phyloP scores from a whole-genome alignment of 2,329 filamentous ascomycete genomes.

The Colletotrichum brevisporum region DNA sequence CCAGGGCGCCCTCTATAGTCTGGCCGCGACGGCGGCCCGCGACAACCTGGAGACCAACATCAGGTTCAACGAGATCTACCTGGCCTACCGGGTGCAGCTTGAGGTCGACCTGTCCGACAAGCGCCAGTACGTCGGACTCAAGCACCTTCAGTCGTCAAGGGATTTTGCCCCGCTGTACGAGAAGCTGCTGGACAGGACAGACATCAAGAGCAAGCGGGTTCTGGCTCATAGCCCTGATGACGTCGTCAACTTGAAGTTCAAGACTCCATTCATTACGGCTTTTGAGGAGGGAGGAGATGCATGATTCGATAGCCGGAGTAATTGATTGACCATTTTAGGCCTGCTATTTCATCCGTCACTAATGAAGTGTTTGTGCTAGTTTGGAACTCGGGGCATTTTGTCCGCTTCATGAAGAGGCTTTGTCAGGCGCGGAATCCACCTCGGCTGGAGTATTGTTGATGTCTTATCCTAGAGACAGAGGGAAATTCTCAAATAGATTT shows the following conservation, averaged over 20 bases:
- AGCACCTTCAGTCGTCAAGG: neutral
- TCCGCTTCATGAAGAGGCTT: too few relatives aligned
- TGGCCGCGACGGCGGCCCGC: constrained; percentile 48
- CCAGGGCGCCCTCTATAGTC: constrained; percentile 55
- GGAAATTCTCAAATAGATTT: too few relatives aligned
- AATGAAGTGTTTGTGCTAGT: too few relatives aligned
- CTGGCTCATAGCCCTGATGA: neutral
- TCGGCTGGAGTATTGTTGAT: too few relatives aligned
- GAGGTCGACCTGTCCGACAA: constrained; percentile 39
- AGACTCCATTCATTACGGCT: neutral
- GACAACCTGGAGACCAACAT: constrained; percentile 51
- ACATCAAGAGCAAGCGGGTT: constrained; percentile 26
- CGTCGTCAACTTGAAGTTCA: constrained; percentile 2
- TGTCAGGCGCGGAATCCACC: too few relatives aligned
- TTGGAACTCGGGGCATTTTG: too few relatives aligned
- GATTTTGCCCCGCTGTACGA: constrained; percentile 32
- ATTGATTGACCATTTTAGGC: too few relatives aligned
- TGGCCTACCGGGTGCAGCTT: constrained; percentile 48
- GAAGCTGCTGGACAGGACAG: constrained; percentile 28
- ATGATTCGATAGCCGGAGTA: neutral
- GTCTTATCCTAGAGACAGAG: too few relatives aligned
- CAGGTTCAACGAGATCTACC: constrained; percentile 57
- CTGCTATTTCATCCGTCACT: too few relatives aligned
- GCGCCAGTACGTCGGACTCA: constrained; percentile 25
- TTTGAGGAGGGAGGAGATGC: neutral